Base-by-base conservation (phyloP, 495 filamentous ascomycete species). In the Penicillium paradoxum region DNA sequence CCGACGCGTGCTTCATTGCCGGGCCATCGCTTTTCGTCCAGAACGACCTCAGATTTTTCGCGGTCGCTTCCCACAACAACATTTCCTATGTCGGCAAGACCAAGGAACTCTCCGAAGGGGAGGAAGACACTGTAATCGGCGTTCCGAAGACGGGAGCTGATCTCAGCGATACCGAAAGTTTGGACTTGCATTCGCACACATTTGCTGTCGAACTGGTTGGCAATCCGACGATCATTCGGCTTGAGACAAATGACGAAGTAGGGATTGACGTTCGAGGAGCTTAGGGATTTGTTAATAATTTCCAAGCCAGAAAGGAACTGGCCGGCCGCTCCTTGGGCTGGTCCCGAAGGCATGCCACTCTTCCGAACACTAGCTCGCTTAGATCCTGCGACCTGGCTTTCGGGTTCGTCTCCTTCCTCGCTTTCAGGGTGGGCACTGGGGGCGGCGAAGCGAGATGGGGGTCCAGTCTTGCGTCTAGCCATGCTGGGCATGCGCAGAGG, bases 191-290 rank as follows among this genome's bases (percentile, higher is more conserved):
- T 86, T 14, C 93, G 84, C 21, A 98, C 93, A 64, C 91, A 97
- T 70, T 98, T 97, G 76, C 90, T 96, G 67, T 98, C 93, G 57
- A 97, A 97, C 66, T 97, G 93, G 56, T 98, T 97, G 45, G 93
- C 92, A 56, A 98, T 98, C 22, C 92, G 86, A 17, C 93, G 83
- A 70, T 97, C 93, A 63, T 98, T 98, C 7, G 93, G 93, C 69
- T 98, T 97, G 45, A 98, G 74, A 59, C 93, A 97, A 72, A 98
- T 96, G 24, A 98, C 82, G 60, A 97, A 97, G 64, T 97, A 98
- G 13, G 88, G 82, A 62, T 97, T 98, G 9, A 89, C 83, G 60
- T 89, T 89, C 7, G 83, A 75, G 7, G 88, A 84, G 29, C 83
- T 88, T 39, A 98, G 73, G 33, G 88, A 89, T 59, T 88, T 84